phyloP scores from a whole-genome alignment of 805 yeast species.

The Saccharomycopsis schoenii region DNA sequence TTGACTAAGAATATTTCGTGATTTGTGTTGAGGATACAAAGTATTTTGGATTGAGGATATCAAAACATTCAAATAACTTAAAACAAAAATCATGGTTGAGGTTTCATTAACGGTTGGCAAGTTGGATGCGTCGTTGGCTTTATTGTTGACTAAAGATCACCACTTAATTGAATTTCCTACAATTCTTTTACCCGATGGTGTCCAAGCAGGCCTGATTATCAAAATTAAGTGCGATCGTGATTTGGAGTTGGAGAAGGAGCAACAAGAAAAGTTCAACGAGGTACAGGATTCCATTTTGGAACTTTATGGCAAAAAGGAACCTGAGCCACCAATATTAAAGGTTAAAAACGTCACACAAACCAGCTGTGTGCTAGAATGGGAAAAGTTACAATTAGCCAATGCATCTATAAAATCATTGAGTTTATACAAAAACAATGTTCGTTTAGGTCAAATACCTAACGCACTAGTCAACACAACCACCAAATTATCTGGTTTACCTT shows the following conservation, averaged over 20 bases:
- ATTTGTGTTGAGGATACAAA: too few relatives aligned
- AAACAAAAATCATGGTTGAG: slow-evolving; percentile 49
- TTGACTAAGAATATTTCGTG: too few relatives aligned
- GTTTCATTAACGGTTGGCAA: slow-evolving; percentile 93
- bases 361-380: slow-evolving; percentile 93
- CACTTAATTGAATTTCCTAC: slow-evolving; percentile 97
- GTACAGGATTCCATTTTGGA: slow-evolving; percentile 67
- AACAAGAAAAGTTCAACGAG: slow-evolving; percentile 44
- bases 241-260: slow-evolving; percentile 49
- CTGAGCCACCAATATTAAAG: slow-evolving; percentile 59
- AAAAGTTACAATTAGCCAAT: slow-evolving; percentile 71
- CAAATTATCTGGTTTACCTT: slow-evolving; percentile 83
- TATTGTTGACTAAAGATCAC: slow-evolving; percentile 82
- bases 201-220: slow-evolving; percentile 85
- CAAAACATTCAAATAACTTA: neutral
- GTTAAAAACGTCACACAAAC: slow-evolving; percentile 84
- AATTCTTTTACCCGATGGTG: slow-evolving; percentile 79
- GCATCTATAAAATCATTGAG: slow-evolving; percentile 68
- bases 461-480: slow-evolving; percentile 72
- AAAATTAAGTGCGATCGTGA: slow-evolving; percentile 79
- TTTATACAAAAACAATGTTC: slow-evolving; percentile 62
- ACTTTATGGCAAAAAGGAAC: slow-evolving; percentile 64
- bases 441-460: slow-evolving; percentile 75
- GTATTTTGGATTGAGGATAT: neutral
- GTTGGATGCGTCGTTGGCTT: slow-evolving; percentile 88